Conservation (phyloP, 148 eudicot genomes). For the Fallopia convolvulus region DNA sequence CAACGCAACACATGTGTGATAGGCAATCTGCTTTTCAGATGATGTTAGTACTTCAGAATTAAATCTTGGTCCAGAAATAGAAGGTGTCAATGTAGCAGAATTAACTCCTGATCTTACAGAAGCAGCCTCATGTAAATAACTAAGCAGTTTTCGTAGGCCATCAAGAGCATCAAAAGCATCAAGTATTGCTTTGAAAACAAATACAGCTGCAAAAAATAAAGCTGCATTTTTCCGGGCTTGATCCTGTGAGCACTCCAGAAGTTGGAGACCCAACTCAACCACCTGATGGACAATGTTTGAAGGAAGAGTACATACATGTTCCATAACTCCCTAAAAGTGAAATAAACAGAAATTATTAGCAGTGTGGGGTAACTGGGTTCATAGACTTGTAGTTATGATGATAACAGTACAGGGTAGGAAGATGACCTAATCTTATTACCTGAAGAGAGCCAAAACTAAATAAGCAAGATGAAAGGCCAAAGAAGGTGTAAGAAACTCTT, state of each 20-base stretch:
- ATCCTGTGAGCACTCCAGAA: conserved; percentile 82
- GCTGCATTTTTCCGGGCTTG: conserved; percentile 94
- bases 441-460: conserved; percentile 88
- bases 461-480: conserved; percentile 91
- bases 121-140: conserved; percentile 70
- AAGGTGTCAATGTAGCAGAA: conserved; percentile 53
- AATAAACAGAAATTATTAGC: conserved; percentile 20
- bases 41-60: conserved; percentile 77
- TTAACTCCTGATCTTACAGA: conserved; percentile 75
- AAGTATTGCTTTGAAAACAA: conserved; percentile 84
- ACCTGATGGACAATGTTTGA: conserved; percentile 56
- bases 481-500: conserved; percentile 59
- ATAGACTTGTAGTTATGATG: conserved; percentile 18
- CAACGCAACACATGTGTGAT: conserved; percentile 81
- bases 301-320: conserved; percentile 91
- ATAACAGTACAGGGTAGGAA: not conserved
- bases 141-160: conserved; percentile 67
- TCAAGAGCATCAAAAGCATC: conserved; percentile 90
- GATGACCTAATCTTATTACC: conserved; percentile 27
- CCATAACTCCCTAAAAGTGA: conserved; percentile 77
- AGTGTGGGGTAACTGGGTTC: conserved; percentile 33
- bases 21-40: conserved; percentile 89
- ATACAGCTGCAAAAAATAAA: conserved; percentile 86
- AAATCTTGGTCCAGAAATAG: conserved; percentile 61
- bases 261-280: conserved; percentile 85